Percentiles rank a stretch among this genome's conserved stretches.
These are phyloP conservation scores for Haematococcus sp. DNA, from an alignment of 139 green algal genomes.

Conservation along the genomic window DNA sequence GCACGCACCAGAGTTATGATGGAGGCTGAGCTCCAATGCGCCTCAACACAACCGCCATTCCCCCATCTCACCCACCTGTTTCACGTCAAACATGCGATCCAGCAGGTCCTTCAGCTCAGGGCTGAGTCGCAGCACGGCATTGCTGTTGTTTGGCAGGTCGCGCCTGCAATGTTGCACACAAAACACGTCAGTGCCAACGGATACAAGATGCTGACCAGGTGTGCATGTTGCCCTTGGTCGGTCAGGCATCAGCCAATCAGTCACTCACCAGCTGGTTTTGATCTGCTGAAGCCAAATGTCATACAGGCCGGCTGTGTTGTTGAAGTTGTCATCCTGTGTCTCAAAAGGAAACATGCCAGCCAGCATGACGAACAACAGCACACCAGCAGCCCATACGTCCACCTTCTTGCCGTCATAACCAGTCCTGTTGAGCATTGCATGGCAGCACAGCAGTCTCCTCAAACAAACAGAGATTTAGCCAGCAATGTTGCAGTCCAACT, in stretches of 20 bases:
- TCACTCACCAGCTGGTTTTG: conserved; percentile 55
- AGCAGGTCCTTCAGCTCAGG: conserved; percentile 53
- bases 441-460: too few relatives aligned
- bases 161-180: too few relatives aligned
- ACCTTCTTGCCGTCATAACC: conserved; percentile 56
- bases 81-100: conserved; percentile 63
- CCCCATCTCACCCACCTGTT: conserved; percentile 31
- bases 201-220: neutral
- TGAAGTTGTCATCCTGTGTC: conserved; percentile 63
- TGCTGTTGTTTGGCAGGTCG: conserved; percentile 45
- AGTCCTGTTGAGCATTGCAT: conserved; percentile 28
- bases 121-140: conserved; percentile 23
- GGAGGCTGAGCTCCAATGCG: too few relatives aligned
- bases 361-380: conserved; percentile 74
- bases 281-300: conserved; percentile 62
- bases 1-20: too few relatives aligned
- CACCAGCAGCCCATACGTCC: conserved; percentile 58
- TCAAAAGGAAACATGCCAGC: conserved; percentile 88
- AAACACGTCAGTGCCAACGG: neutral
- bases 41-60: too few relatives aligned
- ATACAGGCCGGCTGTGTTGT: conserved; percentile 56
- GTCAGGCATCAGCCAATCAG: conserved; percentile 8
- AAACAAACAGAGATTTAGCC: too few relatives aligned
- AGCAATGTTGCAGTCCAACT: too few relatives aligned
- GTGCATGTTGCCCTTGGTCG: neutral